Percentiles rank a stretch among this genome's conserved stretches.
Conservation (phyloP, 2,329 filamentous ascomycete genomes). For the Colletotrichum australisinense region DNA sequence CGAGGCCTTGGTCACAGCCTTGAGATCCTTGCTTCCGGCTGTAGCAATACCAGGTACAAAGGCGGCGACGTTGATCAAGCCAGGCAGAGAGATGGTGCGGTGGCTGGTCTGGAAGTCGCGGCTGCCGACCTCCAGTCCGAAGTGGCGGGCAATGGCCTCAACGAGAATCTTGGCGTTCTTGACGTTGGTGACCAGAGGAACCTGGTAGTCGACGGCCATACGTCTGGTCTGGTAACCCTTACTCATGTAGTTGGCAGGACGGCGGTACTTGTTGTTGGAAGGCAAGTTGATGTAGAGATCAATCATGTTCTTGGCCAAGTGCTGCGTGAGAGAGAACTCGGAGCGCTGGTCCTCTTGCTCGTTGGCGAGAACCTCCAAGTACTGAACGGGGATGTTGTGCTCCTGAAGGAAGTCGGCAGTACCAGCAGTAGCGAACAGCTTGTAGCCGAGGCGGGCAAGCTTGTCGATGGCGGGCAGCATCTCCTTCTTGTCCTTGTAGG, state of each 20-base stretch:
- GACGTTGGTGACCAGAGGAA: slow-evolving; percentile 96
- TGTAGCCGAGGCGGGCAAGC: slow-evolving; percentile 91
- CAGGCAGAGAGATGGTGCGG: slow-evolving; percentile 77
- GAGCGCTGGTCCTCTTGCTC: slow-evolving; percentile 88
- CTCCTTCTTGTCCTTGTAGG: slow-evolving; percentile 98
- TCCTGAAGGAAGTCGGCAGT: slow-evolving; percentile 97
- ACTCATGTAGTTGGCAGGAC: slow-evolving; percentile 98
- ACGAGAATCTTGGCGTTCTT: slow-evolving; percentile 99
- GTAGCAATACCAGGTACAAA: slow-evolving; percentile 81
- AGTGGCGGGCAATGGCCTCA: slow-evolving; percentile 92
- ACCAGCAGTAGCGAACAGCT: slow-evolving; percentile 94
- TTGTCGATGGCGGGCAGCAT: slow-evolving; percentile 94
- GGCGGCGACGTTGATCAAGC: slow-evolving; percentile 82
- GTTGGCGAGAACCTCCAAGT: slow-evolving; percentile 85
- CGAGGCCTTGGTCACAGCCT: slow-evolving; percentile 77
- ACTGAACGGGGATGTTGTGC: slow-evolving; percentile 91
- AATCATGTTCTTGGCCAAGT: slow-evolving; percentile 97
- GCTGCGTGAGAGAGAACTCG: slow-evolving; percentile 96
- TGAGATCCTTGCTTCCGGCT: slow-evolving; percentile 73
- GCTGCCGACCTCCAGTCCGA: slow-evolving; percentile 83
- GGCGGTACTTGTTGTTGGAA: slow-evolving; percentile 97
- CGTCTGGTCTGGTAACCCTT: slow-evolving; percentile 96
- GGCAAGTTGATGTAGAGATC: slow-evolving; percentile 99
- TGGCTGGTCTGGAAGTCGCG: slow-evolving; percentile 95
- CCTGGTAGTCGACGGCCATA: slow-evolving; percentile 98